phyloP scores from a whole-genome alignment of 176 grass and related monocot genomes.

The Zoysia pacifica region DNA sequence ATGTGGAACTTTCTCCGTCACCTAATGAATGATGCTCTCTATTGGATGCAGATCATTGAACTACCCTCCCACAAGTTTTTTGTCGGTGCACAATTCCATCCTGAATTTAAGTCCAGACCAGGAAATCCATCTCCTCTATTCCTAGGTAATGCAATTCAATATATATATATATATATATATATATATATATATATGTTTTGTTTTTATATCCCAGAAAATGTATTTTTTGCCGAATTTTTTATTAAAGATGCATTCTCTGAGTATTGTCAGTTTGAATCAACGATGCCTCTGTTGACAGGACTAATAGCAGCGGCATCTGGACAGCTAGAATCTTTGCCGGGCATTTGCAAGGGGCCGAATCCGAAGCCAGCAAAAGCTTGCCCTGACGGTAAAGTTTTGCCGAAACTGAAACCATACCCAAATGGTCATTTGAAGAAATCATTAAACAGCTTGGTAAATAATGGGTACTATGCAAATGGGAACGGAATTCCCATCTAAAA shows the following conservation, averaged over 20 bases:
- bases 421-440: conserved; percentile 55
- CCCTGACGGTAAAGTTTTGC: not conserved
- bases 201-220: not conserved
- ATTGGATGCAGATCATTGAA: conserved; percentile 79
- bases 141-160: conserved; percentile 64
- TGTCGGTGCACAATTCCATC: conserved; percentile 88
- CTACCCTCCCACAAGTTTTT: conserved; percentile 76
- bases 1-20: conserved; percentile 21
- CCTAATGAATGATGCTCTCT: conserved; percentile 20
- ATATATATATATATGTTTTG: not conserved
- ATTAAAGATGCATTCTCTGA: conserved; percentile 1
- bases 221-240: not conserved
- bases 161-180: not conserved
- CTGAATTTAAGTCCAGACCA: conserved; percentile 94
- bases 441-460: conserved; percentile 57
- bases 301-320: conserved; percentile 72
- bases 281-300: conserved; percentile 48
- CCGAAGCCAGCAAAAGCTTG: not conserved
- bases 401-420: conserved; percentile 29
- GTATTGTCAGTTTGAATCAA: conserved; percentile 7
- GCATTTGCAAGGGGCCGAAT: not conserved
- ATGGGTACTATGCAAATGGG: conserved; percentile 64
- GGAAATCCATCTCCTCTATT: conserved; percentile 88
- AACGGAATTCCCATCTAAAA: conserved; percentile 68
- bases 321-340: conserved; percentile 61